Evolutionary conservation across 73 alveolate species (phyloP), one percentile per base, ranked within the genome.

Genomic region (Uronychia setigera): DNA sequence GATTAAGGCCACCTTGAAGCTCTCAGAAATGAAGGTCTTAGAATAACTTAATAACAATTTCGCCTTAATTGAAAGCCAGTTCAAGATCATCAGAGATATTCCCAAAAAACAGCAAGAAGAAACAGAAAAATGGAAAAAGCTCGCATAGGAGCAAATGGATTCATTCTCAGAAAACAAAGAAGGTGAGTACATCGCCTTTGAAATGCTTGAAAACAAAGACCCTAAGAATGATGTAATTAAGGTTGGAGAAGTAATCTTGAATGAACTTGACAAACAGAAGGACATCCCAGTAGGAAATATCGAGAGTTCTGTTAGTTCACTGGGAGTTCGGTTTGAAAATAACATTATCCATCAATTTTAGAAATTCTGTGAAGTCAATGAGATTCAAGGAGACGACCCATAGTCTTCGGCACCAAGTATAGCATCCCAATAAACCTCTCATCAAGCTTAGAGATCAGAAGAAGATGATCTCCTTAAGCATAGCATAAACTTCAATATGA

Each of bases 21-120:
- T 76, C 14, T 9, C 26, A 1, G 92, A 85, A 32, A 77, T 85
- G 92, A 85, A 78, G 34, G 77, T 33, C 26, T 35, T 77, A n/a
- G 92, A 85, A 32, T 33, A 5, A 30, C 78, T 82, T 0, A 76
- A 82, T 0, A 31, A 74, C 11, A 74, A 60, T 27, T 82, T 60
- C 33, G 75, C 32, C 27, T 1, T 32, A 1, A 46, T 74, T 27
- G 89, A 82, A 82, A 32, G 32, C 1, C 32, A 5, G 19, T 82
- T 82, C 33, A 33, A 28, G 74, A 58, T 58, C 34, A 46, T 74
- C 57, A 32, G 58, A n/a, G 33, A 32, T 9, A 58, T 35, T 26
- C 83, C 89, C 11, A 82, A 82, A 32, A 60, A 82, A 27, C 58
- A 32, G 1, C 27, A 32, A 28, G 83, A 60, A 9, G 58, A 35